Base-by-base conservation (phyloP, 768 basidiomycete genomes). In the Rhizopogon rudus region DNA sequence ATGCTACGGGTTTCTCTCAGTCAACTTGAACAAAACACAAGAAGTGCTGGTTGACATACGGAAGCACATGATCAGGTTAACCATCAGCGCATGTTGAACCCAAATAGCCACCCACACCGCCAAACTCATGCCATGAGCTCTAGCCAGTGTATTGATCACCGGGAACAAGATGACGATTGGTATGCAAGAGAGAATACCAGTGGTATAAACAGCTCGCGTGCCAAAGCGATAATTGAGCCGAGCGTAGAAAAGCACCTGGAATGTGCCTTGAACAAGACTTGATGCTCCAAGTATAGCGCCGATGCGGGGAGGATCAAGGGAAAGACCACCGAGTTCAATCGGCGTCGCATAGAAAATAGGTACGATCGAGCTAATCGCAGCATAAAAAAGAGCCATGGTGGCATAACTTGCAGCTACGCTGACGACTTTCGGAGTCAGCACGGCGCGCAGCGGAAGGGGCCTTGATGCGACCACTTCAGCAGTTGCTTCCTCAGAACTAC, bases 161-260 rank as follows among this genome's bases (percentile, higher is more conserved):
- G 78, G 78, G 60, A 77, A 75, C 22, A 73, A 53, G 29, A 67
- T 55, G 52, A 76, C 56, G 17, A 78, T 65, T 1, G 81, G 80
- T 25, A 85, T 56, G 35, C 76, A 74, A 25, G 78, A 71, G 8
- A 69, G 63, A 37, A 87, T 67, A 31, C 86, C 83, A 29, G 63
- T 54, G 16, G 79, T 64, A 63, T 83, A 86, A 2, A 82, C 67
- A n/a, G 65, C 74, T 66, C 81, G 83, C 40, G 84, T 77, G 4
- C 88, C 88, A 54, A 77, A 80, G 6, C 72, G 70, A 40, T 81
- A 76, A 52, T 84, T 75, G 17, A 86, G 68, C 37, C 63, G 68
- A 17, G 84, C 77, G 60, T 89, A 91, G 71, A 81, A 81, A 49
- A 83, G 72, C 16, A 82, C 71, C 66, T 88, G 84, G 60, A 86